Percentiles rank a stretch among this genome's conserved stretches.
Evolutionary conservation across 805 yeast genomes (phyloP).

Genomic region (Wickerhamiella musiphila): DNA sequence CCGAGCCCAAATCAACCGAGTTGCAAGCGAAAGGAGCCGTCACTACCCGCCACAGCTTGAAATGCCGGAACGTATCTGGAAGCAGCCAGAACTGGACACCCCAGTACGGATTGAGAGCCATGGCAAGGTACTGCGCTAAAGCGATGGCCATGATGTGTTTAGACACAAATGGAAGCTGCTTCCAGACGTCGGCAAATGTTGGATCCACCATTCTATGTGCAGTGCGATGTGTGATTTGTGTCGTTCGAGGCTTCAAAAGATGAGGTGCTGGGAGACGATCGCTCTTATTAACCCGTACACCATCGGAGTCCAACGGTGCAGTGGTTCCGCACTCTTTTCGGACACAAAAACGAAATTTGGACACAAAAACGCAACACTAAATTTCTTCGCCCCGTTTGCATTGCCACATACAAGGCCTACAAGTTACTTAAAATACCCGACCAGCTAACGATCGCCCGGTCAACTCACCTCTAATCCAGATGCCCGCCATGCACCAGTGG

Average conservation of each 20-base stretch:
- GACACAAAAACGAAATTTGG: too few species aligned
- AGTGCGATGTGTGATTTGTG: not conserved
- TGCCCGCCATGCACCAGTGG: constrained; percentile 2
- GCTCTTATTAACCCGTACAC: too few species aligned
- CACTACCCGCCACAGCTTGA: constrained; percentile 10
- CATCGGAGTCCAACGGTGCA: too few species aligned
- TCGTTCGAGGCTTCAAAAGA: not conserved
- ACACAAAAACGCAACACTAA: too few species aligned
- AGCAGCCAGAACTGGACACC: constrained; percentile 7
- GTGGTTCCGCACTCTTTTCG: too few species aligned
- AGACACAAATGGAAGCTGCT: constrained; percentile 9
- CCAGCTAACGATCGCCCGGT: too few species aligned
- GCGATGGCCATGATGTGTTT: constrained; percentile 5
- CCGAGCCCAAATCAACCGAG: constrained; percentile 3
- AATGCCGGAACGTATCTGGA: constrained; percentile 3
- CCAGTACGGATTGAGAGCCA: constrained; percentile 4
- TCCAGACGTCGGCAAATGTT: constrained; percentile 9
- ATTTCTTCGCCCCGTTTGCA: not conserved
- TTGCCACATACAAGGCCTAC: not conserved
- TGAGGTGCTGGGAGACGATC: not conserved
- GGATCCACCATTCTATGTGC: constrained; percentile 2
- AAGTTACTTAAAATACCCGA: too few species aligned
- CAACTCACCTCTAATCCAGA: not conserved
- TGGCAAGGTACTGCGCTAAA: constrained; percentile 1
- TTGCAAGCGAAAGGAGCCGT: constrained; percentile 7